Evolutionary conservation across 2,329 filamentous ascomycete genomes (phyloP).

Genomic region (Parastagonospora avenae): DNA sequence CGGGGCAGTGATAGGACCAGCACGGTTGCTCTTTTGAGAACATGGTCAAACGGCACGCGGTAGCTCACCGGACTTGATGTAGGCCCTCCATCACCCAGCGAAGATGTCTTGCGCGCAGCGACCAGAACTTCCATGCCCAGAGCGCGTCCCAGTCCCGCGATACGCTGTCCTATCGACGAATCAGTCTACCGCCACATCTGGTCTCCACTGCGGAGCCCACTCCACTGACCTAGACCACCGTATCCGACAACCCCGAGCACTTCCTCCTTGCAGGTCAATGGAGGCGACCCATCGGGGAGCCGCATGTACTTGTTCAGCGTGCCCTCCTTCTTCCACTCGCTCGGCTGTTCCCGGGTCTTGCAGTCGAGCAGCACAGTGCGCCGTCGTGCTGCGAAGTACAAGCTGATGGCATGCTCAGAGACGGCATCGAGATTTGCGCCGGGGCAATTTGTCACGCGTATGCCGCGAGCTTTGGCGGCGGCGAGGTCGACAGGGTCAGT

Average conservation of each 20-base stretch:
- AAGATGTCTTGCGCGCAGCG: conserved; percentile 48
- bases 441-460: conserved; percentile 55
- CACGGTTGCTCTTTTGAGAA: conserved; percentile 45
- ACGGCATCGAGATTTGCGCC: conserved; percentile 56
- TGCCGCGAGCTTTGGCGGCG: conserved; percentile 50
- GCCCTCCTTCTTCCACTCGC: conserved; percentile 50
- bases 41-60: conserved; percentile 45
- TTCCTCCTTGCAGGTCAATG: conserved; percentile 56
- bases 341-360: conserved; percentile 31
- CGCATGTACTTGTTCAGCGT: conserved; percentile 39
- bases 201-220: background rate
- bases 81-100: conserved; percentile 7
- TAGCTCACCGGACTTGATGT: conserved; percentile 17
- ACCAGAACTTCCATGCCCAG: conserved; percentile 58
- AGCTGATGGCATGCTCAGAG: conserved; percentile 56
- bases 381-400: conserved; percentile 56
- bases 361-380: conserved; percentile 44
- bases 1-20: conserved; percentile 45
- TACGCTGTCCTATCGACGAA: conserved; percentile 45
- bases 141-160: conserved; percentile 51
- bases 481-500: conserved; percentile 55
- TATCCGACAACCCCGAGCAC: conserved; percentile 57
- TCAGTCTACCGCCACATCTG: conserved; percentile 8
- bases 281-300: conserved; percentile 45
- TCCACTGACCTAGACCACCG: conserved; percentile 51